Conservation (phyloP, 352 stramenopile species). For the Pythium apleroticum region DNA sequence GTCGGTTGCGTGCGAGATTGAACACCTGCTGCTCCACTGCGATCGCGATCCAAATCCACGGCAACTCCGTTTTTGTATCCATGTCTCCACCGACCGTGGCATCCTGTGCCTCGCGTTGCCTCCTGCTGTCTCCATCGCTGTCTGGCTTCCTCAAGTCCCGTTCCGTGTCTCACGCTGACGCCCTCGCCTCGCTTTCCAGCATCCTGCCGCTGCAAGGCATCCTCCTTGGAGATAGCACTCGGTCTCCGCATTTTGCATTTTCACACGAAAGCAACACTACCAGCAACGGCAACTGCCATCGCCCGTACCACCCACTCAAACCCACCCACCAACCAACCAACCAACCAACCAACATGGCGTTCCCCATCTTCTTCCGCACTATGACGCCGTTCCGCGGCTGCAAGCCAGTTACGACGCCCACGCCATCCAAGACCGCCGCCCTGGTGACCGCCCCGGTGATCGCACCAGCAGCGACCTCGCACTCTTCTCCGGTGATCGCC, state of each 20-base stretch:
- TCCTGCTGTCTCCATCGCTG: background rate
- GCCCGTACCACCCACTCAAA: no score
- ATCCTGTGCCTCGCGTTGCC: background rate
- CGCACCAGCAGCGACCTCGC: background rate
- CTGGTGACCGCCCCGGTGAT: background rate
- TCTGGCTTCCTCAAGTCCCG: background rate
- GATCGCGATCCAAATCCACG: background rate
- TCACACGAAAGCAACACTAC: background rate
- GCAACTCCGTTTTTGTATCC: background rate
- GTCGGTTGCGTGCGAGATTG: background rate
- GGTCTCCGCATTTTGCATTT: background rate
- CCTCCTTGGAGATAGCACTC: no score
- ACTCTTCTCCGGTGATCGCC: background rate
- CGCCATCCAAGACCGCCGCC: background rate
- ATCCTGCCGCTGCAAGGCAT: background rate
- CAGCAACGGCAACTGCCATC: background rate
- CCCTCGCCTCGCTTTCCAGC: background rate
- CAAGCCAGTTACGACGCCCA: background rate
- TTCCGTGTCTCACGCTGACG: background rate
- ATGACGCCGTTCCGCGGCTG: background rate
- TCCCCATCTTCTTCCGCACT: slow-evolving; percentile 2
- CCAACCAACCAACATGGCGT: slow-evolving; percentile 1
- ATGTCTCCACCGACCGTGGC: background rate
- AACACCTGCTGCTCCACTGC: background rate
- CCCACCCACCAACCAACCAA: background rate